phyloP scores from a whole-genome alignment of 1,139 yeast genomes.

The Maudiozyma humilis region DNA sequence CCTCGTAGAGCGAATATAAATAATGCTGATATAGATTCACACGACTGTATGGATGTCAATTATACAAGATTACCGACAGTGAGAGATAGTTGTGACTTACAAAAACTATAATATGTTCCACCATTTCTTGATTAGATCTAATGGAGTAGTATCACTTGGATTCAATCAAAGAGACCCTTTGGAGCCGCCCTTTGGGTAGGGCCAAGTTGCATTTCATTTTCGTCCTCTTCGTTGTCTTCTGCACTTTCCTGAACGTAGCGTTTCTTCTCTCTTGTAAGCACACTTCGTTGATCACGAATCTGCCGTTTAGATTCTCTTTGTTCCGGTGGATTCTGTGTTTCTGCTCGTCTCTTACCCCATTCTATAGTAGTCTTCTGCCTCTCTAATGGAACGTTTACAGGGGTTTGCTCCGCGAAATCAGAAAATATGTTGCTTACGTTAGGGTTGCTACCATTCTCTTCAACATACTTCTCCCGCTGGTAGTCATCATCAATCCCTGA shows the following conservation, averaged over 20 bases:
- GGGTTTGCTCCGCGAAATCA: neutral
- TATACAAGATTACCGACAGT: too few species aligned
- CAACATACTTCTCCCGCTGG: neutral
- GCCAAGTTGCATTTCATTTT: slow-evolving; percentile 25
- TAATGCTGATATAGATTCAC: too few species aligned
- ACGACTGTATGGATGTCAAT: too few species aligned
- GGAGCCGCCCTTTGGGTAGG: slow-evolving; percentile 32
- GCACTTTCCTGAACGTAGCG: slow-evolving; percentile 18
- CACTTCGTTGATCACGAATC: slow-evolving; percentile 14
- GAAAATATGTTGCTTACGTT: neutral
- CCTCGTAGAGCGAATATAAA: too few species aligned
- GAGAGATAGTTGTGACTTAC: too few species aligned
- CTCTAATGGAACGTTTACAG: slow-evolving; percentile 7
- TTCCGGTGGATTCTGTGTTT: neutral
- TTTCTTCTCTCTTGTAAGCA: slow-evolving; percentile 25
- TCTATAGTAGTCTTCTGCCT: slow-evolving; percentile 24
- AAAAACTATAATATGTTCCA: too few species aligned
- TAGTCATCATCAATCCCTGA: neutral
- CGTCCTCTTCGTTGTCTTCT: slow-evolving; percentile 11
- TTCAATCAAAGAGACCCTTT: slow-evolving; percentile 31
- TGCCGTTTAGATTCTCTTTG: neutral
- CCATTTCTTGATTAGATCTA: too few species aligned
- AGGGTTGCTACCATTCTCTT: neutral
- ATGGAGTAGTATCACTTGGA: too few species aligned
- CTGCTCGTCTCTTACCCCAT: slow-evolving; percentile 22